Evolutionary conservation across 108 stramenopile species (phyloP).

Genomic region (Aurantiochytrium sp.): DNA sequence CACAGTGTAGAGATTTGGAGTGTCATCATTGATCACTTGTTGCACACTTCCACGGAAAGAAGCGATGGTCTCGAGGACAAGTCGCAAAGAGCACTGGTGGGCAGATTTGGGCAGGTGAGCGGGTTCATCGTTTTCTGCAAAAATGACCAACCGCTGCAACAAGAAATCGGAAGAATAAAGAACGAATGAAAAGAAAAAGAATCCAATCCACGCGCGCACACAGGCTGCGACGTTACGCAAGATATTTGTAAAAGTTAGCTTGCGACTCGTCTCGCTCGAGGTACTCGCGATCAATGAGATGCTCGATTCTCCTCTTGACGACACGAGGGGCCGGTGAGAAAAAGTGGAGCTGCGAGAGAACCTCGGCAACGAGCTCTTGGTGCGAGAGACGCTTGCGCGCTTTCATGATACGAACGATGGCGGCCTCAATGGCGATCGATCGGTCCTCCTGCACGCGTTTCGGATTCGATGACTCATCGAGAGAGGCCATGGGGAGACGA

Average conservation of each 20-base stretch:
- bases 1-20: too few relatives aligned
- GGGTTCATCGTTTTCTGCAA: too few relatives aligned
- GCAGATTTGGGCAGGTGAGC: too few relatives aligned
- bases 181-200: neutral
- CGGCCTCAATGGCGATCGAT: constrained; percentile 91
- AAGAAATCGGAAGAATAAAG: neutral
- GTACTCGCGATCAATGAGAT: constrained; percentile 87
- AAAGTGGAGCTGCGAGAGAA: constrained; percentile 85
- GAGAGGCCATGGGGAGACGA: constrained; percentile 95
- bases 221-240: constrained; percentile 13
- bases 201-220: too few relatives aligned
- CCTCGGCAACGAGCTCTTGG: constrained; percentile 91
- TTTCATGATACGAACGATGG: constrained; percentile 99
- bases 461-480: constrained; percentile 88
- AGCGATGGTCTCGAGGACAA: too few relatives aligned
- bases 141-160: neutral
- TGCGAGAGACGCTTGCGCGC: constrained; percentile 92
- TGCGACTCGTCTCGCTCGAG: constrained; percentile 75
- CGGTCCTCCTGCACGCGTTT: constrained; percentile 96
- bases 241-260: constrained; percentile 58
- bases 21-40: too few relatives aligned
- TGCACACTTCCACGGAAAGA: too few relatives aligned
- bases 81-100: too few relatives aligned
- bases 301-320: constrained; percentile 82
- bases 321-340: constrained; percentile 93